Base-by-base conservation (phyloP, 1,284 basidiomycete species). In the Tilletia indica region DNA sequence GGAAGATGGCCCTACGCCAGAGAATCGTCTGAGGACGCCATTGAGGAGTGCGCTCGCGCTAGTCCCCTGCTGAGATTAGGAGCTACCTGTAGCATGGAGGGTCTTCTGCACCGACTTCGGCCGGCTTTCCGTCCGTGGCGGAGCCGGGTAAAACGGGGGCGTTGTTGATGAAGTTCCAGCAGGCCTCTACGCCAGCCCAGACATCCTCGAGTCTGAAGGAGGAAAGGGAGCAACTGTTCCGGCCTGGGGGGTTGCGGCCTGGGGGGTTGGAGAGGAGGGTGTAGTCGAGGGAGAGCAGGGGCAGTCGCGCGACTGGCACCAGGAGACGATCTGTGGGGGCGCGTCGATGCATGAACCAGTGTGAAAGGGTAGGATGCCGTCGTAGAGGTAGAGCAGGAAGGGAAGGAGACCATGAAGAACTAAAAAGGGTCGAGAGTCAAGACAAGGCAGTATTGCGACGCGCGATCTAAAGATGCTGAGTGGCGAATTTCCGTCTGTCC, bases 371-470 rank as follows among this genome's bases (percentile, higher is more conserved):
- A 64, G 36, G 61, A 64, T 42, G 61, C 61, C 61, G 61, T 64
- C 61, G 61, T 64, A 36, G 36, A 64, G 31, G 34, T 38, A 64
- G 36, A 64, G 61, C 0, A 64, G 36, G 61, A 64, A 64, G 36
- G 61, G 61, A 14, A 64, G n/a, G 25, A 31, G 25, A 31, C 2
- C 25, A 31, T 0, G 2, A 31, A 31, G 25, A n/a, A n/a, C n/a
- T 79, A 84, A 56, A 76, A 31, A 31, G 25, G 25, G 25, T 31
- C 25, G 25, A 31, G 25, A 31, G 25, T 31, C 25, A 2, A 31
- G 25, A 31, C 25, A 31, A 31, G 25, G 25, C 25, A 31, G 25
- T 31, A 2, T 31, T 31, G 25, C 25, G 25, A 31, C 25, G 25
- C 25, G 25, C 2, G 2, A 31, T 31, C 25, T 31, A 2, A 31